A percentile compares a stretch with the other conserved stretches of the same genome.
phyloP scores from a whole-genome alignment of 768 basidiomycete genomes.

The Chlorophyllum brunneum region DNA sequence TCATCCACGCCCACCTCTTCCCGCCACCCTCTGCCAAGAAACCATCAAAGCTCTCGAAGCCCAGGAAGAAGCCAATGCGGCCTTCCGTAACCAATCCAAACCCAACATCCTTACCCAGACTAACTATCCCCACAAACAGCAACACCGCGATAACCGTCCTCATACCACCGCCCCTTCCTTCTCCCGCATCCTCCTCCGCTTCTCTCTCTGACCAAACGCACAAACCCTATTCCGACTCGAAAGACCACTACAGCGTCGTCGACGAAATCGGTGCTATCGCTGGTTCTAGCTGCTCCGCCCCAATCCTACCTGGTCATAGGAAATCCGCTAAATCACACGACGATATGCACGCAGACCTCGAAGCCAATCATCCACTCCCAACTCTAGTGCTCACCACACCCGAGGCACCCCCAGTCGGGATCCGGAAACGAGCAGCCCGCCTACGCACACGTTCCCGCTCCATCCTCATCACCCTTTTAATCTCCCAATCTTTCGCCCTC shows the following conservation, averaged over 20 bases:
- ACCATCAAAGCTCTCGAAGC: neutral
- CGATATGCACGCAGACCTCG: neutral
- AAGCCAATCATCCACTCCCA: neutral
- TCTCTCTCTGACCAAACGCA: conserved; percentile 5
- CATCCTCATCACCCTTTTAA: neutral
- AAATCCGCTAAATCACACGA: neutral
- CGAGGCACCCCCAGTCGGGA: neutral
- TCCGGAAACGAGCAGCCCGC: neutral
- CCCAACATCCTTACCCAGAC: conserved; percentile 1
- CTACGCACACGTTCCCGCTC: neutral
- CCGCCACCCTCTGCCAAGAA: neutral
- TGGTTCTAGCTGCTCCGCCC: neutral
- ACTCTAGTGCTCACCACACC: neutral
- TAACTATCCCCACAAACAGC: neutral
- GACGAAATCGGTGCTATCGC: neutral
- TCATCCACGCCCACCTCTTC: neutral
- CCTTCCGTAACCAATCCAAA: neutral
- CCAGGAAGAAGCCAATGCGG: neutral
- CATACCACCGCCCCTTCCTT: conserved; percentile 10
- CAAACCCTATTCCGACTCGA: neutral
- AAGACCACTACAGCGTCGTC: neutral
- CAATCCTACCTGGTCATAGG: neutral
- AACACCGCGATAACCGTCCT: conserved; percentile 4
- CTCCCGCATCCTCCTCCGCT: conserved; percentile 11
- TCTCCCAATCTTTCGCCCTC: neutral